phyloP scores from a whole-genome alignment of 148 eudicot species.

The Nyssa sinensis region DNA sequence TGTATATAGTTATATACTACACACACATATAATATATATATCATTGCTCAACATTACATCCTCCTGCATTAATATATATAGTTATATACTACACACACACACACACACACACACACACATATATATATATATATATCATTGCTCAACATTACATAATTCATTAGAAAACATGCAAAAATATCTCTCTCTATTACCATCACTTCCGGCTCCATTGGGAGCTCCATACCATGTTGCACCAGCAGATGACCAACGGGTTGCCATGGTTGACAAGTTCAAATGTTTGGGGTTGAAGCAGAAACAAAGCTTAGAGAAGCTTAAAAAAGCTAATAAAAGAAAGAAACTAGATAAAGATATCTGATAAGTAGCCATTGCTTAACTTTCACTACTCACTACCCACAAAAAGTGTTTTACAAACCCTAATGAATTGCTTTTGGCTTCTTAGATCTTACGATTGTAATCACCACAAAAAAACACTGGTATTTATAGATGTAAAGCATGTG shows the following conservation, averaged over 20 bases:
- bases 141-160: too few species aligned
- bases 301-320: slow-evolving; percentile 8
- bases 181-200: slow-evolving; percentile 28
- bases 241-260: slow-evolving; percentile 27
- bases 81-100: too few species aligned
- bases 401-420: too few species aligned
- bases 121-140: neutral
- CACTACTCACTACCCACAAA: neutral
- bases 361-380: neutral
- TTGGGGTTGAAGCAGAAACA: slow-evolving; percentile 23
- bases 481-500: slow-evolving; percentile 11
- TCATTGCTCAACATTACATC: neutral
- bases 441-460: neutral
- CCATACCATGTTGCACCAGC: slow-evolving; percentile 52
- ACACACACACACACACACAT: too few species aligned
- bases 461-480: neutral
- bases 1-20: neutral
- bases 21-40: neutral
- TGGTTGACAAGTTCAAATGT: slow-evolving; percentile 25
- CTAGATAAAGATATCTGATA: slow-evolving; percentile 1
- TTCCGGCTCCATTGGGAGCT: slow-evolving; percentile 43
- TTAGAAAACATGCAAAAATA: neutral
- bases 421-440: neutral
- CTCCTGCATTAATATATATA: slow-evolving; percentile 30
- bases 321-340: slow-evolving; percentile 9